Conservation (phyloP, 768 basidiomycete species). For the Boletus sensibilis region DNA sequence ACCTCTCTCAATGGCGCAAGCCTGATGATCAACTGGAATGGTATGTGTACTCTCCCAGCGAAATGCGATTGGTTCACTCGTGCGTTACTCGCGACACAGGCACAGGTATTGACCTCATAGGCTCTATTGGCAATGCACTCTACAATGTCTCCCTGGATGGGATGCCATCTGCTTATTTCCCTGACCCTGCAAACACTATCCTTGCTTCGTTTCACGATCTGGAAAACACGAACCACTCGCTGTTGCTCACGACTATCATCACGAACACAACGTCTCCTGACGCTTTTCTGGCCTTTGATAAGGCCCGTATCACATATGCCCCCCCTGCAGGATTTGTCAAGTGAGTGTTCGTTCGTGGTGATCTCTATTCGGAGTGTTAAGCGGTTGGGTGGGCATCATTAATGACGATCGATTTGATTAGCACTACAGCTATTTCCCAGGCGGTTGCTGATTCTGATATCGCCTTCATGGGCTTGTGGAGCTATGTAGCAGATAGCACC, state of each 20-base stretch:
- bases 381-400: conserved; percentile 14
- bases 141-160: conserved; percentile 59
- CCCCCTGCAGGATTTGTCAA: conserved; percentile 32
- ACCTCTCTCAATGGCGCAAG: conserved; percentile 61
- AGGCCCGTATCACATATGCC: conserved; percentile 48
- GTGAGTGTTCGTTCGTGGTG: conserved; percentile 31
- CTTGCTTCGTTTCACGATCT: conserved; percentile 53
- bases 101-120: conserved; percentile 60
- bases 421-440: conserved; percentile 37
- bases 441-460: conserved; percentile 46
- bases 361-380: conserved; percentile 2
- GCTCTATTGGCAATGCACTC: conserved; percentile 44
- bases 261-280: conserved; percentile 30
- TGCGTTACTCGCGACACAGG: conserved; percentile 39
- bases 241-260: conserved; percentile 52
- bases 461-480: conserved; percentile 59
- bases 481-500: conserved; percentile 33
- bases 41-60: conserved; percentile 39
- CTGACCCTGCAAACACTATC: conserved; percentile 34
- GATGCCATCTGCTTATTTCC: conserved; percentile 21
- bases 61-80: conserved; percentile 3
- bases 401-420: conserved; percentile 26
- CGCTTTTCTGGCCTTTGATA: conserved; percentile 54
- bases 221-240: conserved; percentile 47
- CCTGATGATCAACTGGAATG: conserved; percentile 58